These are phyloP conservation scores for Eucalyptus curtisii DNA, from an alignment of 345 rosid genomes.

Conservation along the genomic window DNA sequence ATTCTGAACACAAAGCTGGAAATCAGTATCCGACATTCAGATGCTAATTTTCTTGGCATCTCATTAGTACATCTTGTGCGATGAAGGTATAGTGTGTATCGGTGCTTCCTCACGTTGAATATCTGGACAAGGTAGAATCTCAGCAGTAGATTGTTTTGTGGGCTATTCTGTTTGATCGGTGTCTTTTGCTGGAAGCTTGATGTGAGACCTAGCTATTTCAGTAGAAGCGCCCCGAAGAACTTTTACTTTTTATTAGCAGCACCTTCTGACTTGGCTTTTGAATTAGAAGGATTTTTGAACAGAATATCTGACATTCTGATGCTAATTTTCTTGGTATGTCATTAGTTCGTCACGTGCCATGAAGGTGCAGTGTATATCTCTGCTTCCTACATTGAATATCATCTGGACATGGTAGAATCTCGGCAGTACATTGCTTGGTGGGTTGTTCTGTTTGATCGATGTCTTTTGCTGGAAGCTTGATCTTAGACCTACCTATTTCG, in stretches of 20 bases:
- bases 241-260: not conserved
- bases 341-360: not conserved
- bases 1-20: not conserved
- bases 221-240: not conserved
- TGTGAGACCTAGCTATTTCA: not conserved
- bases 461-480: not conserved
- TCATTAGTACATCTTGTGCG: not conserved
- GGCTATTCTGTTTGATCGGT: not conserved
- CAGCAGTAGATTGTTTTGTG: not conserved
- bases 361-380: not conserved
- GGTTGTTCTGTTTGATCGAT: not conserved
- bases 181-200: not conserved
- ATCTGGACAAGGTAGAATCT: not conserved
- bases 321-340: not conserved
- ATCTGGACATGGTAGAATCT: not conserved
- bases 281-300: not conserved
- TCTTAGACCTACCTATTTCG: not conserved
- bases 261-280: not conserved
- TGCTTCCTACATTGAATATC: not conserved
- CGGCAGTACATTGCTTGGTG: not conserved
- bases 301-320: not conserved
- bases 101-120: not conserved
- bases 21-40: not conserved
- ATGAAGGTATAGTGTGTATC: not conserved
- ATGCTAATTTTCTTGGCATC: not conserved